Evolutionary conservation across 2,329 filamentous ascomycete species (phyloP).

Genomic region (Arthrinium phaeospermum): DNA sequence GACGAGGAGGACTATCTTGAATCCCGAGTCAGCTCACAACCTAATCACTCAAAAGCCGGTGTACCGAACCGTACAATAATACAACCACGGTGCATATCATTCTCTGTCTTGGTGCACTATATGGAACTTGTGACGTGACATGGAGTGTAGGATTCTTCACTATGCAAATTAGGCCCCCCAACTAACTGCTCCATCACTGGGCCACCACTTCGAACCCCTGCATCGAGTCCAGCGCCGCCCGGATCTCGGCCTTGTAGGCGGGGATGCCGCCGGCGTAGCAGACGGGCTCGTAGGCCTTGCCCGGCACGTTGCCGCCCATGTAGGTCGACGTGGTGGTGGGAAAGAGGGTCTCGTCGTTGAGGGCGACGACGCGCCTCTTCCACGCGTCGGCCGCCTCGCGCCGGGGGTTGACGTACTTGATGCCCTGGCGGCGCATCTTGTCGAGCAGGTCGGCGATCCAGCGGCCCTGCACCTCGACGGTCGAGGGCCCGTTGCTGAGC

Average conservation of each 20-base stretch:
- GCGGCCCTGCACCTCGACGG: constrained; percentile 59
- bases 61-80: neutral
- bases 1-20: neutral
- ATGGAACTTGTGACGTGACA: neutral
- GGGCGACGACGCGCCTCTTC: constrained; percentile 54
- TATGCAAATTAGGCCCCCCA: neutral
- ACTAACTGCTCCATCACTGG: neutral
- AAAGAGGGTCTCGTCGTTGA: constrained; percentile 54
- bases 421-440: constrained; percentile 50
- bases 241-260: constrained; percentile 34
- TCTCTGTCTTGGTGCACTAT: neutral
- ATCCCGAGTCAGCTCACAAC: constrained; percentile 3
- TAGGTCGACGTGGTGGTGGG: constrained; percentile 57
- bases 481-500: constrained; percentile 60
- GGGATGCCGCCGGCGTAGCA: constrained; percentile 52
- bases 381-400: constrained; percentile 51
- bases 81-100: neutral
- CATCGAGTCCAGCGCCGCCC: constrained; percentile 19
- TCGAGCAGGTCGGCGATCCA: constrained; percentile 60
- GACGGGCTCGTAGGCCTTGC: constrained; percentile 57
- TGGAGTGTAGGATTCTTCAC: neutral
- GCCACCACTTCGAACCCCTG: constrained; percentile 22
- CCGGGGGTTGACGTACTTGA: constrained; percentile 58
- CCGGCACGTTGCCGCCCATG: constrained; percentile 61
- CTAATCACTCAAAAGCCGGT: neutral